Evolutionary conservation across 306 rosid genomes (phyloP).

Genomic region (Corylus avellana): DNA sequence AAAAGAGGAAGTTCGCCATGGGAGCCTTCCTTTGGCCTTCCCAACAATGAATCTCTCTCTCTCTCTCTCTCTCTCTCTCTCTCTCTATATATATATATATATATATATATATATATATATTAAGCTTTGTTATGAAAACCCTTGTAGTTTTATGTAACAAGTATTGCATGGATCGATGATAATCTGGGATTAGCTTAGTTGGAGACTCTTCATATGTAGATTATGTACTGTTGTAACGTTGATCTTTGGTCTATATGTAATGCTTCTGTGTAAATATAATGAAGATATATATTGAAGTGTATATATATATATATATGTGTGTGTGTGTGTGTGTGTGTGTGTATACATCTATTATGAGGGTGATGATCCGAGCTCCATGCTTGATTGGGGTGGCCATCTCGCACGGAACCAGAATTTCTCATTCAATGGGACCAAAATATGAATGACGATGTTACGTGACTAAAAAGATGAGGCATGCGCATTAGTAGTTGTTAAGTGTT

Average conservation of each 20-base stretch:
- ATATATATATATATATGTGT: too few relatives aligned
- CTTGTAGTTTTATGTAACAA: neutral
- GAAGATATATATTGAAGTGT: neutral
- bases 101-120: neutral
- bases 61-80: too few relatives aligned
- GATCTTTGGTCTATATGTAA: neutral
- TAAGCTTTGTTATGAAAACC: neutral
- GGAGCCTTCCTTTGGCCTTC: constrained; percentile 52
- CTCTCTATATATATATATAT: too few relatives aligned
- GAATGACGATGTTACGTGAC: too few relatives aligned
- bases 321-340: too few relatives aligned
- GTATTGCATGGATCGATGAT: neutral
- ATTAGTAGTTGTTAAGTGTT: too few relatives aligned
- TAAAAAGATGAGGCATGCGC: too few relatives aligned
- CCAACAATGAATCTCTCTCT: constrained; percentile 7
- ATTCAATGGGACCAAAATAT: too few relatives aligned
- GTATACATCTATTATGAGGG: too few relatives aligned
- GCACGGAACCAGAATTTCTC: too few relatives aligned
- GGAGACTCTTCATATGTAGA: neutral
- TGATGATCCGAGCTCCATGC: too few relatives aligned
- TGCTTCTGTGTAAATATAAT: neutral
- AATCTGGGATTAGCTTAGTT: neutral
- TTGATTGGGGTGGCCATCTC: too few relatives aligned
- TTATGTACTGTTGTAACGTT: neutral
- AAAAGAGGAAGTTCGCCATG: constrained; percentile 43